Evolutionary conservation across 495 filamentous ascomycete species (phyloP), one percentile per base, ranked within the genome.

Genomic region (Annulohypoxylon nitens): DNA sequence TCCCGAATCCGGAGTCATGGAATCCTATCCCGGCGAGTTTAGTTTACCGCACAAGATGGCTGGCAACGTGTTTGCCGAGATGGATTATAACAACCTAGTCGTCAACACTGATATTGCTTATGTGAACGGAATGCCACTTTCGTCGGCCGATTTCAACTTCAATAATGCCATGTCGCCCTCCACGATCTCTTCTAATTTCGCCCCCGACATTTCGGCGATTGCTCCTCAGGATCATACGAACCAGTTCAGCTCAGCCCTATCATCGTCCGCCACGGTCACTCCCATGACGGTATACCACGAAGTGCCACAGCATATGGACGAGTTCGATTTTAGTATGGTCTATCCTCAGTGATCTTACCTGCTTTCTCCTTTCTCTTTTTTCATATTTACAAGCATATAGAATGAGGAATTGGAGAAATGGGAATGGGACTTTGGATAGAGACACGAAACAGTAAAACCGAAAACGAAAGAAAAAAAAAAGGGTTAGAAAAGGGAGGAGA

Each of bases 251-350:
- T 83, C 81, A 2, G 73, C 82, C 0, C 65, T 80, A n/a, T 84
- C 82, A 3, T 83, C 82, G 11, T 78, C 78, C 0, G 78, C 81
- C 2, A 82, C 81, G 6, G 70, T 85, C 61, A 83, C 81, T 2
- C 81, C 82, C 41, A 67, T 75, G 64, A 75, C 74, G 2, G 72
- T 64, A 1, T 78, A 75, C 41, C 73, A 71, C 53, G 75, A 73
- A 16, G 47, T 50, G 18, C 61, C 67, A 14, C 75, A 25, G 20
- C 37, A 77, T 33, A 62, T 73, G 55, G 75, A 75, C 11, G 70
- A 75, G 0, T 66, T 74, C 33, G 65, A 73, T 51, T 78, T 72
- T 61, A 63, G 33, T n/a, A 75, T 75, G 69, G 65, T 66, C 30
- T 75, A 72, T 12, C 39, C 73, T 67, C 64, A 75, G 54, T 75